Base-by-base conservation (phyloP, 2,329 filamentous ascomycete species). In the Aaosphaeria pasadenensis region DNA sequence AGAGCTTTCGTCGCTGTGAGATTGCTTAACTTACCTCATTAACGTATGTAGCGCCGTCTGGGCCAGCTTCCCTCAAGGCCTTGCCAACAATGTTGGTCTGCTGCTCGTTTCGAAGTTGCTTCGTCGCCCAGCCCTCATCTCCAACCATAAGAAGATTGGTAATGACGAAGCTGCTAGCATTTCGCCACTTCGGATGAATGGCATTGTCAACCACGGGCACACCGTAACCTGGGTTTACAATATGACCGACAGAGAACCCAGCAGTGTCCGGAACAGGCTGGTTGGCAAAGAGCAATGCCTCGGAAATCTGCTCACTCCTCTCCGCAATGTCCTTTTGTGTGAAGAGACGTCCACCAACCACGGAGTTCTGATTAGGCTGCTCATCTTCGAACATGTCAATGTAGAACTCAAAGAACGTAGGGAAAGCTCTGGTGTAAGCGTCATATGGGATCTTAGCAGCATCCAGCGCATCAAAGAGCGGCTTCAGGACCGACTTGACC, bases 381-480 rank as follows among this genome's bases (percentile, higher is more conserved):
- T 69, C 66, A 39, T 69, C 66, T 45, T 68, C 64, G 44, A 68
- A 69, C 56, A 69, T 63, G 50, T 68, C 66, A 0, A 63, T 57
- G 48, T 69, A 69, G 46, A 69, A 56, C 47, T 69, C 62, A 50
- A 66, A 69, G 54, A 68, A 68, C 1, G 64, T 66, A 1, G 66
- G 58, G 50, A 68, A 69, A 0, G 60, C 58, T 44, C 51, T 60
- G 36, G 62, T 62, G 43, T 62, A 44, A 5, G 54, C 54, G 42
- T 60, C 57, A 42, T 67, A 67, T 0, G 66, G 66, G 17, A 69
- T 56, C 42, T 62, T 59, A 5, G 59, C 60, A 3, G 60, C 62
- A 7, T 68, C 53, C 5, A 69, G 50, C 31, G 62, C 52, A 5
- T 59, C 51, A 32, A 61, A 64, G 0, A 69, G 49, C 6, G 65